Conservation (phyloP, 2,329 filamentous ascomycete genomes). For the Samsoniella hepiali region DNA sequence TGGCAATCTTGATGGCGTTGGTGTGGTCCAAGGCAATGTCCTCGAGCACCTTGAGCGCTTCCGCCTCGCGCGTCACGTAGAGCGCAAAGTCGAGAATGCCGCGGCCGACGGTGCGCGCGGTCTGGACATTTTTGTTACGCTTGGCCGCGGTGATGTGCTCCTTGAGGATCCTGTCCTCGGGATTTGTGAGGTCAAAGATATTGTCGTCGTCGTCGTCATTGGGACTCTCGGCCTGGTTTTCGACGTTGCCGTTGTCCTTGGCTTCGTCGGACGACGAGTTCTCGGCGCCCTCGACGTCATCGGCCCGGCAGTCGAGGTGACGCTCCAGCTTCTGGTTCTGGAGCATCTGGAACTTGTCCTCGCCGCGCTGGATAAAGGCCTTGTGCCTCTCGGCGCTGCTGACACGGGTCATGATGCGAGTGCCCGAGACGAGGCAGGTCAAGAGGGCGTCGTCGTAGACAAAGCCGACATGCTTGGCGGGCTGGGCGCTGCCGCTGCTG, state of each 20-base stretch:
- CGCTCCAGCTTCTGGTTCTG: not conserved
- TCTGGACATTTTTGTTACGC: not conserved
- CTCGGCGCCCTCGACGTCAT: too few relatives aligned
- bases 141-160: not conserved
- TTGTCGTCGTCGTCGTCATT: not conserved
- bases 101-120: not conserved
- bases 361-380: not conserved
- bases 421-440: not conserved
- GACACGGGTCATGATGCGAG: not conserved
- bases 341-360: not conserved
- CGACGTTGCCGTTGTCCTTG: not conserved
- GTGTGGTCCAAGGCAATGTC: not conserved
- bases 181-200: too few relatives aligned
- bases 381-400: not conserved
- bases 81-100: conserved; percentile 16
- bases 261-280: too few relatives aligned
- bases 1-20: not conserved
- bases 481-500: not conserved
- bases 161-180: not conserved
- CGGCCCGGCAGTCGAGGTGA: not conserved
- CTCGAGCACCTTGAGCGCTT: not conserved
- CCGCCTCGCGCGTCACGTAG: not conserved
- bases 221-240: too few relatives aligned
- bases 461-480: not conserved
- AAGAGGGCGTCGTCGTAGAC: not conserved